A percentile compares a stretch with the other conserved stretches of the same genome.
These are phyloP conservation scores for Apophysomyces trapeziformis DNA, from an alignment of 371 early-diverging fungal genomes.

Conservation along the genomic window DNA sequence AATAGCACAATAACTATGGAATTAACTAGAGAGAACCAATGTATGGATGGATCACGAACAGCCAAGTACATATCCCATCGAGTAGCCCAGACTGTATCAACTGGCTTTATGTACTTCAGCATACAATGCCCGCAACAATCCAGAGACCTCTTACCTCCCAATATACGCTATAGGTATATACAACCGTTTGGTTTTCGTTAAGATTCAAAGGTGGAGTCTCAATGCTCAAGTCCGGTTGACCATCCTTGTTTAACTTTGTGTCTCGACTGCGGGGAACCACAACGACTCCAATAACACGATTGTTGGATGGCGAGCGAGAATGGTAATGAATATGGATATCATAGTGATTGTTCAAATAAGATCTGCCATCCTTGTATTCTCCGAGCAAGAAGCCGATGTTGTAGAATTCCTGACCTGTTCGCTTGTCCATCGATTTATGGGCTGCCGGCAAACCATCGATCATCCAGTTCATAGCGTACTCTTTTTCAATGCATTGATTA, in stretches of 20 bases:
- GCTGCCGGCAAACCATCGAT: constrained; percentile 96
- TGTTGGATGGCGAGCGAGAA: constrained; percentile 47
- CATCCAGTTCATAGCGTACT: constrained; percentile 82
- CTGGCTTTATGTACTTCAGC: constrained; percentile 35
- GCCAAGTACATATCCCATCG: constrained; percentile 94
- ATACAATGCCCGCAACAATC: neutral
- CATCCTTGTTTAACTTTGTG: constrained; percentile 44
- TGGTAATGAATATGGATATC: constrained; percentile 83
- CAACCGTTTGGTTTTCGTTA: constrained; percentile 55
- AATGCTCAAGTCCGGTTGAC: constrained; percentile 42
- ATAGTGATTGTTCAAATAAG: constrained; percentile 79
- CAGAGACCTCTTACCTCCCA: constrained; percentile 69
- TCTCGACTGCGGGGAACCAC: constrained; percentile 66
- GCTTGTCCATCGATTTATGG: constrained; percentile 61
- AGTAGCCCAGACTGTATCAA: constrained; percentile 86
- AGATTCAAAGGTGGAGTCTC: constrained; percentile 51
- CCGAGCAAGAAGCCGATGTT: constrained; percentile 61
- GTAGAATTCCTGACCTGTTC: constrained; percentile 64
- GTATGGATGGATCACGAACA: constrained; percentile 84
- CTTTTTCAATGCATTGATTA: constrained; percentile 81
- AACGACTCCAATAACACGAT: constrained; percentile 85
- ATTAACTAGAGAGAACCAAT: constrained; percentile 83
- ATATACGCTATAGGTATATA: constrained; percentile 83
- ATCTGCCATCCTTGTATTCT: neutral
- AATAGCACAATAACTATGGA: constrained; percentile 88